phyloP scores from a whole-genome alignment of 2,329 filamentous ascomycete species.

The Colletotrichum costaricense region DNA sequence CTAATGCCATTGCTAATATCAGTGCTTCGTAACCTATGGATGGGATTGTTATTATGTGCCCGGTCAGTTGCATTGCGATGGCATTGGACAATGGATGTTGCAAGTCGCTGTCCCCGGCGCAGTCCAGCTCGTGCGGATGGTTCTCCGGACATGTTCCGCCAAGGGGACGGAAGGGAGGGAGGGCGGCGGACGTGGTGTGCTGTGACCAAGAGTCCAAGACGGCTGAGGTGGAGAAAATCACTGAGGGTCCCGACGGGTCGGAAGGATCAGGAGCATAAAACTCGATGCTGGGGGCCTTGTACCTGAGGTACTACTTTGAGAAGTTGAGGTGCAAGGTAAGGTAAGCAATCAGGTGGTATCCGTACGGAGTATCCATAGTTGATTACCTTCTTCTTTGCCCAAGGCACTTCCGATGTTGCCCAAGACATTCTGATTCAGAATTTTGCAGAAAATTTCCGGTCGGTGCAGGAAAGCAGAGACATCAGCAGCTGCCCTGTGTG shows the following conservation, averaged over 20 bases:
- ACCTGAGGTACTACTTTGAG: no score
- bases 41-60: background rate
- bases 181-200: background rate
- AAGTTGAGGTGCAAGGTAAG: no score
- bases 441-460: background rate
- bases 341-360: background rate
- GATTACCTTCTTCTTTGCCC: background rate
- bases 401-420: no score
- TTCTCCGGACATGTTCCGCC: slow-evolving; percentile 6
- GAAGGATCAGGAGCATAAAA: background rate
- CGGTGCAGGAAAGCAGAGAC: background rate
- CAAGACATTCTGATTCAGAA: background rate
- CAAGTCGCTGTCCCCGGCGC: background rate
- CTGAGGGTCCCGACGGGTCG: background rate
- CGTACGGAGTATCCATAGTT: no score
- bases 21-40: background rate
- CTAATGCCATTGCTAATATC: background rate
- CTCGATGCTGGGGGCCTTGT: no score
- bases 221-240: slow-evolving; percentile 9
- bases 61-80: background rate
- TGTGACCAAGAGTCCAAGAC: slow-evolving; percentile 6
- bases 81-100: background rate
- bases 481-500: background rate
- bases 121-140: background rate
- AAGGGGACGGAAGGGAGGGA: background rate